These are phyloP conservation scores for Pseudoscleropodium purum DNA, from an alignment of 225 moss, liverwort and hornwort genomes.

Conservation along the genomic window DNA sequence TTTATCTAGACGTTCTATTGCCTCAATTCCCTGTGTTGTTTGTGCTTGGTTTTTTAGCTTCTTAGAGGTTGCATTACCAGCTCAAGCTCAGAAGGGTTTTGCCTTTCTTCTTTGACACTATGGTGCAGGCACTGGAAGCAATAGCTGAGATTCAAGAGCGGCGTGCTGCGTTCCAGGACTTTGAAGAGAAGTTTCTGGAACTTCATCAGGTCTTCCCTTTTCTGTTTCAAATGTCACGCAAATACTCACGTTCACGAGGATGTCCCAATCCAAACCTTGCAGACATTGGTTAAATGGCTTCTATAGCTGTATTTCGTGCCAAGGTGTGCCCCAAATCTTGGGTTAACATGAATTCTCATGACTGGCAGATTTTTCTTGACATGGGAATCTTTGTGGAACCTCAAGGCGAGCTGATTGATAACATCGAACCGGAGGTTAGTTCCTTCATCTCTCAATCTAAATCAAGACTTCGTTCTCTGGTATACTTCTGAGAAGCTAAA, in stretches of 20 bases:
- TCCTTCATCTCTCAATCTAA: neutral
- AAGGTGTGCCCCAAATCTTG: neutral
- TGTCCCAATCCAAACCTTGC: neutral
- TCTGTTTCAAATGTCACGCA: neutral
- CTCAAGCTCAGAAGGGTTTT: neutral
- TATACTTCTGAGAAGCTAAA: neutral
- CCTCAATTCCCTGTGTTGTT: neutral
- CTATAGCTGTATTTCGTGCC: neutral
- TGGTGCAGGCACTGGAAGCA: conserved; percentile 37
- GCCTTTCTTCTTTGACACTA: neutral
- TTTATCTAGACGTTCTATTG: too few relatives aligned
- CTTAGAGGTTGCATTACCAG: neutral
- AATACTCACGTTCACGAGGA: too few relatives aligned
- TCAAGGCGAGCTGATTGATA: conserved; percentile 39
- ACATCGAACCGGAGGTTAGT: conserved; percentile 38
- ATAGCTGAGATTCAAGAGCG: conserved; percentile 16
- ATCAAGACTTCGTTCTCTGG: neutral
- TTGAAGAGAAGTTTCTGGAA: conserved; percentile 52
- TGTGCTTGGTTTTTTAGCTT: neutral
- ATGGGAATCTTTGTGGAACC: conserved; percentile 47
- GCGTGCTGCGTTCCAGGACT: conserved; percentile 31
- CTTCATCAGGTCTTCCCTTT: conserved; percentile 44
- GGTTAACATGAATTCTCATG: neutral
- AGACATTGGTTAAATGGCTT: neutral
- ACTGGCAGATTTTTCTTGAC: conserved; percentile 38